Base-by-base conservation (phyloP, 2,329 filamentous ascomycete species). In the Bretziella fagacearum region DNA sequence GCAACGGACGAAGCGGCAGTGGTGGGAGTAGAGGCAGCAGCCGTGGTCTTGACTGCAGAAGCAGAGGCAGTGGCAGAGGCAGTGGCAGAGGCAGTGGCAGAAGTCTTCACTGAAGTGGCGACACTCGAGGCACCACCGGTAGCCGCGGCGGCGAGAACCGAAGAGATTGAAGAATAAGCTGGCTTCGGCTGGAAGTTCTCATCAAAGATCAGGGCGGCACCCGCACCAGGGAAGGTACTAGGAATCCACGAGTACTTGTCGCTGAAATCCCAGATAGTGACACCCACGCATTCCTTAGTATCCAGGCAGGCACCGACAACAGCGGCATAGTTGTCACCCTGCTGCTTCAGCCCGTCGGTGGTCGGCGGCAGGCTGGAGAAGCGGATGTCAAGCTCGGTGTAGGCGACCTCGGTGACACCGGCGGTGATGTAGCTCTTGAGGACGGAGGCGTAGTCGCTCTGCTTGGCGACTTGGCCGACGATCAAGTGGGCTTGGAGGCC, bases 401-500 rank as follows among this genome's bases (percentile, higher is more conserved):
- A 59, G 3, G 69, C 70, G 1, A 73, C 65, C 46, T 75, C 71
- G 18, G 41, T 29, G 3, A 72, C 59, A 1, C 63, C 65, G 1
- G 67, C 57, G 2, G 56, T 58, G 2, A 59, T 60, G 56, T 68
- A 74, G 7, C 59, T 56, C 33, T 61, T 52, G 44, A 72, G 66
- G 39, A 65, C 65, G 2, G 60, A 56, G 17, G 62, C 58, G 47
- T 65, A 60, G 18, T 63, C 56, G 8, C 62, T 59, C 46, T 63
- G 57, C 35, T 57, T 59, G 0, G 73, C 68, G 1, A 69, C 65
- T n/a, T 57, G 54, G 54, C 73, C 71, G 6, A 71, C 69, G 48
- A 73, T 69, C 44, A 79, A 68, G 58, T 81, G 77, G 5, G 63
- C 67, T 56, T 81, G 74, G 54, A 79, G 63, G 11, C 77, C 76